Base-by-base conservation (phyloP, 768 basidiomycete species). In the Naganishia friedmannii region DNA sequence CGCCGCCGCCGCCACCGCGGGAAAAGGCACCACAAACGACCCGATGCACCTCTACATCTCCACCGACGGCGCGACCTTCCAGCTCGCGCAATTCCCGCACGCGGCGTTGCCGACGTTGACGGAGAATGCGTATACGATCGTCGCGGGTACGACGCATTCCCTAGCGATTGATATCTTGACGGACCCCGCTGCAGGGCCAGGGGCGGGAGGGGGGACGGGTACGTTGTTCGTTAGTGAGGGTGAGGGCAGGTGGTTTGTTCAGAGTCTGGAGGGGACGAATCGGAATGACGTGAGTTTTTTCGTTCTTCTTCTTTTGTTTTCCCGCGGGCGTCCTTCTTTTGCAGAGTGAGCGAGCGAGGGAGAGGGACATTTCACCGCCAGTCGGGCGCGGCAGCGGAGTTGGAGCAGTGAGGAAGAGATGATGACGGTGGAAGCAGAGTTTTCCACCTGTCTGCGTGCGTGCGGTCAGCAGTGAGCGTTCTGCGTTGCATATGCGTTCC, bases 171-270 rank as follows among this genome's bases (percentile, higher is more conserved):
- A 99, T 77, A 94, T 98, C 55, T 87, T 95, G 63, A 85, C 91
- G 10, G 84, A 85, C 70, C 80, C 83, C 7, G 9, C 9, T 2
- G 15, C 2, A 2, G 42, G 7, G 15, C 2, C 9, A 2, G 15
- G 7, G 7, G 42, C 7, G 15, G 79, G 82, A 3, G 82, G 82
- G 67, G 80, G 83, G 12, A 86, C 94, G 53, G 96, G 96, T 1
- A 97, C 95, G 1, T 83, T 99, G 17, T 99, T 97, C 83, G 89
- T 95, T 67, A 91, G 89, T 82, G 96, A 97, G 81, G 92, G 90
- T 45, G 94, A 97, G 75, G 96, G 96, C 3, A 96, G 93, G 17
- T 94, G 87, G 81, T 99, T 98, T 79, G 90, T 93, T 12, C 86
- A 94, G 81, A 90, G 90, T 74, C 84, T 99, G 70, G 87, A 88